phyloP scores from a whole-genome alignment of 2,329 filamentous ascomycete species.

The Cladosporium cucumerinum region DNA sequence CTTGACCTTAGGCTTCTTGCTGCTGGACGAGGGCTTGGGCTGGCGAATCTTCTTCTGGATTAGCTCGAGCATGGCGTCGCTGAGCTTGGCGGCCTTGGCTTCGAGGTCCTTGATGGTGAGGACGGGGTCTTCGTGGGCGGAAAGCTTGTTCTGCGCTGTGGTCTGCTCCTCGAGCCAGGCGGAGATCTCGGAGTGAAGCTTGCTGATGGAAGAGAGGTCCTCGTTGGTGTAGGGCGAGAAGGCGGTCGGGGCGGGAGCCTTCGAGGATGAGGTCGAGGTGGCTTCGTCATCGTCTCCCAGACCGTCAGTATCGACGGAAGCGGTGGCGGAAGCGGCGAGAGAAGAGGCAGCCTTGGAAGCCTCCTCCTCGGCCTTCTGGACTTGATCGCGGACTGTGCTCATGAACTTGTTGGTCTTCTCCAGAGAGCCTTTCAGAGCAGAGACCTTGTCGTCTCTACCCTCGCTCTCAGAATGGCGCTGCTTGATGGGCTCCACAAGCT shows the following conservation, averaged over 20 bases:
- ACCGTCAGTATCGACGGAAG: conserved; percentile 45
- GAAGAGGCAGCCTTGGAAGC: conserved; percentile 44
- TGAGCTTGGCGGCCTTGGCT: conserved; percentile 66
- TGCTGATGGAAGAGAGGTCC: conserved; percentile 66
- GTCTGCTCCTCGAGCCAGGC: conserved; percentile 75
- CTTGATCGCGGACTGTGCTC: conserved; percentile 65
- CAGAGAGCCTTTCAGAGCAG: conserved; percentile 66
- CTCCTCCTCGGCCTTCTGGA: conserved; percentile 56
- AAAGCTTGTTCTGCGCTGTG: conserved; percentile 66
- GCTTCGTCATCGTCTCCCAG: conserved; percentile 10
- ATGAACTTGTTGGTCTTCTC: conserved; percentile 69
- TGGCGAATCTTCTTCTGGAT: conserved; percentile 63
- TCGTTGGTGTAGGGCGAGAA: conserved; percentile 68
- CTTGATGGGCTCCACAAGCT: conserved; percentile 73
- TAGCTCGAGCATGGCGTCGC: conserved; percentile 66
- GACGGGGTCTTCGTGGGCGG: conserved; percentile 68
- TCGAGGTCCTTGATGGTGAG: conserved; percentile 70
- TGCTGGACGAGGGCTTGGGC: conserved; percentile 37
- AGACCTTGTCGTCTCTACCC: conserved; percentile 67
- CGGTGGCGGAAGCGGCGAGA: conserved; percentile 34
- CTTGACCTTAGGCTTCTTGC: conserved; percentile 34
- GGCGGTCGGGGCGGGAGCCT: conserved; percentile 33
- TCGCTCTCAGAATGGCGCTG: conserved; percentile 69
- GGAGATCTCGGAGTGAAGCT: conserved; percentile 59
- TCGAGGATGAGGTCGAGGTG: neutral